These are phyloP conservation scores for Cylindrotheca closterium DNA, from an alignment of 108 stramenopile genomes.

Conservation along the genomic window DNA sequence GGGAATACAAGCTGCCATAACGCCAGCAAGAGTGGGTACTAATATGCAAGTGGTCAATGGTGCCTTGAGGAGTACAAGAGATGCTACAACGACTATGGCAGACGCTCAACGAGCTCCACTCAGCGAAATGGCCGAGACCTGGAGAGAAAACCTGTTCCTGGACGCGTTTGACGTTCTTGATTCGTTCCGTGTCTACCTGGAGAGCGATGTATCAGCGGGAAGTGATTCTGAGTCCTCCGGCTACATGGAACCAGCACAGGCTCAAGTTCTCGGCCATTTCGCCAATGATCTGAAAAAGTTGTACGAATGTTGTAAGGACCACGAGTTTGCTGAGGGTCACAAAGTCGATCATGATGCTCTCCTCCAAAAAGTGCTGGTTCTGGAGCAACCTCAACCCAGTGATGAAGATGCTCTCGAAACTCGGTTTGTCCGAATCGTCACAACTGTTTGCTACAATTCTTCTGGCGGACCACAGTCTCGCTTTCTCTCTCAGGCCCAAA, in stretches of 20 bases:
- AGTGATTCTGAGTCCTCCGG: conserved; percentile 16
- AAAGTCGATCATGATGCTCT: conserved; percentile 1
- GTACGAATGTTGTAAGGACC: conserved; percentile 81
- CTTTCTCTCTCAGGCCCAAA: conserved; percentile 79
- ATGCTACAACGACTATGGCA: conserved; percentile 8
- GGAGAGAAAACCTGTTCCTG: conserved; percentile 58
- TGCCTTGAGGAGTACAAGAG: conserved; percentile 64
- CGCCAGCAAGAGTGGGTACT: conserved; percentile 76
- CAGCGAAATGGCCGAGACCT: conserved; percentile 21
- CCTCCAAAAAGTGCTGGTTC: conserved; percentile 25
- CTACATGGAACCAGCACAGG: conserved; percentile 47
- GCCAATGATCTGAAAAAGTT: conserved; percentile 57
- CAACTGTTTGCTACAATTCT: conserved; percentile 39
- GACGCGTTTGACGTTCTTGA: conserved; percentile 62
- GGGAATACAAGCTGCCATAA: conserved; percentile 70
- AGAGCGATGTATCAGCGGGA: conserved; percentile 16
- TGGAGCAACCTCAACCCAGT: not conserved
- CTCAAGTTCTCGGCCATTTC: conserved; percentile 70
- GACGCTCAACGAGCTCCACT: not conserved
- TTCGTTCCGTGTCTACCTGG: conserved; percentile 52
- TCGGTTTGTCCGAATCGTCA: conserved; percentile 60
- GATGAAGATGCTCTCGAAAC: conserved; percentile 44
- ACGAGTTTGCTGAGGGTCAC: conserved; percentile 57
- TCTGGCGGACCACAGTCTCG: conserved; percentile 39
- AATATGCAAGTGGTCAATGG: conserved; percentile 91